phyloP scores from a whole-genome alignment of 2,329 filamentous ascomycete genomes.

The Trichoderma endophyticum region DNA sequence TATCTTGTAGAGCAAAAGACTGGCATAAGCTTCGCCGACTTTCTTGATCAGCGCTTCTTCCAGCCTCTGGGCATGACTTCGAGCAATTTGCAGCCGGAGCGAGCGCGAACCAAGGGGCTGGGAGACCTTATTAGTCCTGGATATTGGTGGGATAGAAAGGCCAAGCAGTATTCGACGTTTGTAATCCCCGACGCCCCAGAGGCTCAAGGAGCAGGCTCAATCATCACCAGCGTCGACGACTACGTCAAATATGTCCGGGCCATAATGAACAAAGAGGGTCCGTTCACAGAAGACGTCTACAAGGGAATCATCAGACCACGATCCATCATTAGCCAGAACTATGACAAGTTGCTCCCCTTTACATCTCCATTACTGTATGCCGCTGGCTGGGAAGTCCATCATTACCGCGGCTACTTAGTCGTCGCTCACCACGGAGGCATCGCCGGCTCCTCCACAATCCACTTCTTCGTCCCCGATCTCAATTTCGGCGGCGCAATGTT shows the following conservation, averaged over 20 bases:
- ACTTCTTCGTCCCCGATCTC: slow-evolving; percentile 28
- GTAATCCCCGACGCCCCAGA: slow-evolving; percentile 24
- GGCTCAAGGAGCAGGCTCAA: slow-evolving; percentile 30
- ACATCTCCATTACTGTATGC: slow-evolving; percentile 22
- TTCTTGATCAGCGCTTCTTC: slow-evolving; percentile 26
- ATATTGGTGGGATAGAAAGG: slow-evolving; percentile 22
- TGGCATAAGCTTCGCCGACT: slow-evolving; percentile 23
- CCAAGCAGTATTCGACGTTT: slow-evolving; percentile 2
- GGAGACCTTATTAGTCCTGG: slow-evolving; percentile 23
- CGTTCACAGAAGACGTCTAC: slow-evolving; percentile 26
- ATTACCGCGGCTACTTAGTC: slow-evolving; percentile 24
- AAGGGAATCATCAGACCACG: slow-evolving; percentile 24
- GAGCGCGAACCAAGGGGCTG: slow-evolving; percentile 22
- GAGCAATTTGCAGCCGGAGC: slow-evolving; percentile 25
- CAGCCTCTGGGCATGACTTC: slow-evolving; percentile 27
- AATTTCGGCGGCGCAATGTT: slow-evolving; percentile 28
- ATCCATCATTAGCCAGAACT: slow-evolving; percentile 20
- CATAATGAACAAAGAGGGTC: slow-evolving; percentile 25
- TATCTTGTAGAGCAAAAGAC: slow-evolving; percentile 26
- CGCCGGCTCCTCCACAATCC: slow-evolving; percentile 26
- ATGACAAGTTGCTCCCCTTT: slow-evolving; percentile 10
- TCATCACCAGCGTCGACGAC: slow-evolving; percentile 30
- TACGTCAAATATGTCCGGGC: slow-evolving; percentile 31
- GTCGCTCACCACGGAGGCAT: slow-evolving; percentile 28
- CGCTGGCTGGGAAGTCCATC: slow-evolving; percentile 25